These are phyloP conservation scores for Mrakia blollopis DNA, from an alignment of 768 basidiomycete genomes.

Conservation along the genomic window DNA sequence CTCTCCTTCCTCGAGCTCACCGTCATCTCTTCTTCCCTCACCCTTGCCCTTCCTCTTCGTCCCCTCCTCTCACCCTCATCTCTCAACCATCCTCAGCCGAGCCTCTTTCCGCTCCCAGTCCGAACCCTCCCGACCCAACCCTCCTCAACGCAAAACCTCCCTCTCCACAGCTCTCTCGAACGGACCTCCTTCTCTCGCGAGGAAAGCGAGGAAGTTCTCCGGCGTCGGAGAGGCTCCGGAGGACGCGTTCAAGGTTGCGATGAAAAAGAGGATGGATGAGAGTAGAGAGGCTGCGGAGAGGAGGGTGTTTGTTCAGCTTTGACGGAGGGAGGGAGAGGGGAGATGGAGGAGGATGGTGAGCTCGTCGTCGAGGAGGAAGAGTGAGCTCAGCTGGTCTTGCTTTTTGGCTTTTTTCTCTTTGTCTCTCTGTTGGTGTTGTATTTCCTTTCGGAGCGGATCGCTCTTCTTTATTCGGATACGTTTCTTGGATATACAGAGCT, in stretches of 20 bases:
- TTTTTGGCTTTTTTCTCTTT: too few relatives aligned
- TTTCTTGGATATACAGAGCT: too few relatives aligned
- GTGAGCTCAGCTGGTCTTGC: too few relatives aligned
- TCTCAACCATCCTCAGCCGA: neutral
- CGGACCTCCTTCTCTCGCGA: neutral
- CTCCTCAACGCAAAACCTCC: conserved; percentile 11
- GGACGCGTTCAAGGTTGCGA: conserved; percentile 13
- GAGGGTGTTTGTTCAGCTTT: conserved; percentile 16
- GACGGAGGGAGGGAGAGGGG: neutral
- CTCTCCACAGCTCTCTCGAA: conserved; percentile 4
- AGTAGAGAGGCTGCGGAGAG: conserved; percentile 9
- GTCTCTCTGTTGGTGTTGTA: too few relatives aligned
- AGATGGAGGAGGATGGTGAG: neutral
- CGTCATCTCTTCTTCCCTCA: neutral
- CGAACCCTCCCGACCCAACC: neutral
- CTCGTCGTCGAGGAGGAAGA: too few relatives aligned
- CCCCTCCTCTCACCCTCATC: neutral
- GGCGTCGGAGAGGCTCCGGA: neutral
- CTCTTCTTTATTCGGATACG: too few relatives aligned
- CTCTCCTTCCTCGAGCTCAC: neutral
- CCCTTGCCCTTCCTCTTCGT: neutral
- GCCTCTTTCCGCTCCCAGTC: conserved; percentile 9
- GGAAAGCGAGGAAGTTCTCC: neutral
- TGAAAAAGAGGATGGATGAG: conserved; percentile 22
- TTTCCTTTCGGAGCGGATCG: too few relatives aligned